Conservation (phyloP, 306 rosid species). For the Malus orientalis region DNA sequence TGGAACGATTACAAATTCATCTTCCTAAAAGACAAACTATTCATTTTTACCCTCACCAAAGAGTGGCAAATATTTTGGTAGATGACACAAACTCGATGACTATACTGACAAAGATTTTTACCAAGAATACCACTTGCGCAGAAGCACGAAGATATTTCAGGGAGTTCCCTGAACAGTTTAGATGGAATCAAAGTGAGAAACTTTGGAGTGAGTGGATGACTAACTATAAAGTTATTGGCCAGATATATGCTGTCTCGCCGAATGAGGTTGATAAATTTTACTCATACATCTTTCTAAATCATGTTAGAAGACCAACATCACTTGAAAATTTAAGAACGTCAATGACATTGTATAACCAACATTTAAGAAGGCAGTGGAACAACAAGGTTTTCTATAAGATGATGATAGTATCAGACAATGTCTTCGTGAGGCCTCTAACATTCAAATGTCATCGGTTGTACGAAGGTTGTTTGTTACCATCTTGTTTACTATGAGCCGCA, state of each 20-base stretch:
- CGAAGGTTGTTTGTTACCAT: neutral
- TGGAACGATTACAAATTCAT: neutral
- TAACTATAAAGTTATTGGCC: neutral
- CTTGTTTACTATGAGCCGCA: neutral
- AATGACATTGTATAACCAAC: neutral
- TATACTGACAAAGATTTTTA: neutral
- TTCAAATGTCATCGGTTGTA: neutral
- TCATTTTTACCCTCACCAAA: neutral
- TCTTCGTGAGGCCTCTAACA: neutral
- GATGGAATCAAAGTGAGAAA: neutral
- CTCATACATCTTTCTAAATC: neutral
- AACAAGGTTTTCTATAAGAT: neutral
- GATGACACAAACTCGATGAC: neutral
- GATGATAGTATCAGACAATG: neutral
- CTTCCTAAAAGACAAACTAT: neutral
- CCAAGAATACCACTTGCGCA: neutral
- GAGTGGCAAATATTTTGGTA: neutral
- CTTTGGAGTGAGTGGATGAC: neutral
- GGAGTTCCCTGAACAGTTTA: neutral
- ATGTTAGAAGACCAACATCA: neutral
- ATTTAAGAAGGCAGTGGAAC: neutral
- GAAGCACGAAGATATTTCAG: neutral
- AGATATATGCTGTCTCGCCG: neutral
- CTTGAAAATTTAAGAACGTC: neutral
- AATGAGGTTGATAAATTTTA: neutral